A percentile compares a stretch with the other conserved stretches of the same genome.
Evolutionary conservation across 306 rosid genomes (phyloP).

Genomic region (Delonix regia): DNA sequence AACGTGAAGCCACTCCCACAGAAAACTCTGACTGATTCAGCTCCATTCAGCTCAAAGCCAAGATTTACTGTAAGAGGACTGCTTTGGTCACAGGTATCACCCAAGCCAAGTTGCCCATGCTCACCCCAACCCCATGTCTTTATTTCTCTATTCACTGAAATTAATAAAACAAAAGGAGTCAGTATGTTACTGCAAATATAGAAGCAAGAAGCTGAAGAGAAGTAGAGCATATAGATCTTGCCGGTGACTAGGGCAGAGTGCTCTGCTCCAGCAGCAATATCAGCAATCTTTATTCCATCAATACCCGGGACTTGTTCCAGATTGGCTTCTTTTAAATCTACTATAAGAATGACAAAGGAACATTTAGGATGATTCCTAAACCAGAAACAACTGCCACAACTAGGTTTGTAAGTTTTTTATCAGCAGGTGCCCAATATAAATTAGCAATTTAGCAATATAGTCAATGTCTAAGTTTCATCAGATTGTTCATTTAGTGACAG

Average conservation of each 20-base stretch:
- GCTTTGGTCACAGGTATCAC: constrained; percentile 59
- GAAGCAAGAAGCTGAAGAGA: not conserved
- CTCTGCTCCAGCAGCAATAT: constrained; percentile 85
- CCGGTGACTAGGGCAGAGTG: constrained; percentile 81
- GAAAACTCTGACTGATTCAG: constrained; percentile 49
- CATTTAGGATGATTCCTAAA: not conserved
- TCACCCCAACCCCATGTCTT: constrained; percentile 99
- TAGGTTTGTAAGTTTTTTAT: not conserved
- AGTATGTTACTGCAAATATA: not conserved
- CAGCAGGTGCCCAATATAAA: not conserved
- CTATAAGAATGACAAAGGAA: constrained; percentile 22
- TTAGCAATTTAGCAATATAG: not conserved
- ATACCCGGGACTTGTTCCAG: constrained; percentile 58
- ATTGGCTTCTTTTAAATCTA: constrained; percentile 47
- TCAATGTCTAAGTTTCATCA: not conserved
- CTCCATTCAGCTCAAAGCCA: constrained; percentile 33
- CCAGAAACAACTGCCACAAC: not conserved
- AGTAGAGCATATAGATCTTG: constrained; percentile 30
- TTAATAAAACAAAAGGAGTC: constrained; percentile 15
- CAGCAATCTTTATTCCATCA: constrained; percentile 48
- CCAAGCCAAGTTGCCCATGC: constrained; percentile 97
- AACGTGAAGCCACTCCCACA: constrained; percentile 93
- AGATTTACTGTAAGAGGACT: constrained; percentile 58
- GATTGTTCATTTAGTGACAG: not conserved
- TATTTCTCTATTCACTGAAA: constrained; percentile 59